Evolutionary conservation across 345 rosid species (phyloP).

Genomic region (Euphorbia tirucalli): DNA sequence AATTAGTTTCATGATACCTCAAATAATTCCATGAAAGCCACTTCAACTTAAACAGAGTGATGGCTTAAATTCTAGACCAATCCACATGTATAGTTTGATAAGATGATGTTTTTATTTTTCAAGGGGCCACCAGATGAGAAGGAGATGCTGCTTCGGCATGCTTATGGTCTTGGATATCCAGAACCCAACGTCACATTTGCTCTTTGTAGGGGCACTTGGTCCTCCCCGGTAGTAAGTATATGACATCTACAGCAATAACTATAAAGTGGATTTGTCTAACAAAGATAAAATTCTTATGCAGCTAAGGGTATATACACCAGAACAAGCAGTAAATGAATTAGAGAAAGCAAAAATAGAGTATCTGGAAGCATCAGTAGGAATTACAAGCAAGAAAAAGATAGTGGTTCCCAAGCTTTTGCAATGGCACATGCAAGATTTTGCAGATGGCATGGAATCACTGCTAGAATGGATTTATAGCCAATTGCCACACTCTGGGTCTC

Average conservation of each 20-base stretch:
- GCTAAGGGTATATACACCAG: slow-evolving; percentile 76
- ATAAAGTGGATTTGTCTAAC: not conserved
- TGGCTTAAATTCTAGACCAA: not conserved
- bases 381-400: slow-evolving; percentile 77
- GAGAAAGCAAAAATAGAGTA: slow-evolving; percentile 76
- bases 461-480: slow-evolving; percentile 91
- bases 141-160: slow-evolving; percentile 68
- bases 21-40: not conserved
- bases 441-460: slow-evolving; percentile 74
- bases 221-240: slow-evolving; percentile 84
- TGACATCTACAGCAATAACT: not conserved
- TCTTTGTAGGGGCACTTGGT: slow-evolving; percentile 89
- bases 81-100: slow-evolving; percentile 12
- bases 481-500: slow-evolving; percentile 57
- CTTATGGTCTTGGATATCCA: slow-evolving; percentile 83
- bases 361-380: slow-evolving; percentile 74
- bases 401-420: slow-evolving; percentile 76
- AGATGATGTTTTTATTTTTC: slow-evolving; percentile 14
- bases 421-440: slow-evolving; percentile 90
- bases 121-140: slow-evolving; percentile 70
- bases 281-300: slow-evolving; percentile 30
- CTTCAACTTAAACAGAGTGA: not conserved
- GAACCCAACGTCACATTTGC: slow-evolving; percentile 89
- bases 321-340: slow-evolving; percentile 63
- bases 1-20: not conserved